Percentiles rank a stretch among this genome's conserved stretches.
These are phyloP conservation scores for Jackrogersella minutella DNA, from an alignment of 495 filamentous ascomycete genomes.

Conservation along the genomic window DNA sequence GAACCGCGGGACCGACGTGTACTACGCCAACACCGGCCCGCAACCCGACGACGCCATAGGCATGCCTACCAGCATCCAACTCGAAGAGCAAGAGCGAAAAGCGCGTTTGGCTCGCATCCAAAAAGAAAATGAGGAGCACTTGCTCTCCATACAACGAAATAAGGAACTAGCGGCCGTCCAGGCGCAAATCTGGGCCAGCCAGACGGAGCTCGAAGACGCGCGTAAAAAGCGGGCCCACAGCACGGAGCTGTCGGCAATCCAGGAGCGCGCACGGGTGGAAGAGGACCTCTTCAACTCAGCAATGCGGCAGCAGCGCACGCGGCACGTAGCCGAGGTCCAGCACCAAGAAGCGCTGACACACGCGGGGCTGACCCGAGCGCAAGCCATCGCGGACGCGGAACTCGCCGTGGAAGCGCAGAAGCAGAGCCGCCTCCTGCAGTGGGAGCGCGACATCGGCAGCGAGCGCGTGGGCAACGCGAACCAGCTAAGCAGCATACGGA, in stretches of 20 bases:
- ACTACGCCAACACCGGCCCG: conserved; percentile 55
- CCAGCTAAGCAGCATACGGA: conserved; percentile 51
- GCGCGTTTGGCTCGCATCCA: conserved; percentile 48
- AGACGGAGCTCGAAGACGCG: conserved; percentile 56
- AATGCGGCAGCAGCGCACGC: conserved; percentile 44
- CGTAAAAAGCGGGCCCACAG: conserved; percentile 43
- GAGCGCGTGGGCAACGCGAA: conserved; percentile 49
- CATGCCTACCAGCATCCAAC: conserved; percentile 53
- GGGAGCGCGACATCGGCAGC: conserved; percentile 47
- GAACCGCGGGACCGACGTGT: conserved; percentile 56
- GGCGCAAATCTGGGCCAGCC: conserved; percentile 51
- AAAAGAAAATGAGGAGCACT: conserved; percentile 50
- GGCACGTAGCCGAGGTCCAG: conserved; percentile 40
- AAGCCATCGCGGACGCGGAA: conserved; percentile 52
- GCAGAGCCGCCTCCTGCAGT: conserved; percentile 46
- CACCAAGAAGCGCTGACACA: conserved; percentile 53
- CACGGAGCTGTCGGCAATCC: conserved; percentile 39
- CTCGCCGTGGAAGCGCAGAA: conserved; percentile 48
- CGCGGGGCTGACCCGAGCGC: conserved; percentile 48
- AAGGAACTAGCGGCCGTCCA: conserved; percentile 55
- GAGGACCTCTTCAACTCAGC: conserved; percentile 48
- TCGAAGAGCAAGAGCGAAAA: conserved; percentile 54
- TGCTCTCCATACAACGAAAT: conserved; percentile 46
- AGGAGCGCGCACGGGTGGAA: conserved; percentile 46
- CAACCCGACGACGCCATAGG: conserved; percentile 56